A percentile compares a stretch with the other conserved stretches of the same genome.
Evolutionary conservation across 257 asterid genomes (phyloP).

Genomic region (Sherardia arvensis): DNA sequence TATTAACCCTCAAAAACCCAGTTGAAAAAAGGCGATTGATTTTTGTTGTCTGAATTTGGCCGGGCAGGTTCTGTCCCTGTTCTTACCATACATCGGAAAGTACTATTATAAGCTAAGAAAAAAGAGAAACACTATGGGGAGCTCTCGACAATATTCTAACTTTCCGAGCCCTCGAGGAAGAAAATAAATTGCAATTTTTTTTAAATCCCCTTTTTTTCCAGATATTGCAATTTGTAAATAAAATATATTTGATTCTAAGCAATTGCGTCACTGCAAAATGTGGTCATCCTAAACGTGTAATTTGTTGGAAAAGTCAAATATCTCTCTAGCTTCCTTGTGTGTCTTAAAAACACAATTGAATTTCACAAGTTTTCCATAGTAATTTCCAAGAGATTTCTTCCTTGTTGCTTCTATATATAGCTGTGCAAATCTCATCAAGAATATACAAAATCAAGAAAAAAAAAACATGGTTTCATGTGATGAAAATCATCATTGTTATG

Average conservation of each 20-base stretch:
- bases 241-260: no score
- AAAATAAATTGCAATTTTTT: neutral
- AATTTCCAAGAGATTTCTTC: neutral
- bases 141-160: neutral
- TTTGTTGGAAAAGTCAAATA: neutral
- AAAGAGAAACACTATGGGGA: neutral
- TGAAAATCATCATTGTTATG: neutral
- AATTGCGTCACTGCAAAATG: neutral
- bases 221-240: no score
- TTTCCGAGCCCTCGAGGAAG: neutral
- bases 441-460: neutral
- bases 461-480: constrained; percentile 9
- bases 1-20: constrained; percentile 2
- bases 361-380: neutral
- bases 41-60: neutral
- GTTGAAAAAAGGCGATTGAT: neutral
- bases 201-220: neutral
- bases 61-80: neutral
- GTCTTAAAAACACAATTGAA: neutral
- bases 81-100: neutral
- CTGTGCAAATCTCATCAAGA: neutral
- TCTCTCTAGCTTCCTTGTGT: neutral
- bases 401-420: no score
- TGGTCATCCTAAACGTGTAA: constrained; percentile 11
- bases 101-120: no score